Percentiles rank a stretch among this genome's conserved stretches.
Conservation (phyloP, 768 basidiomycete species). For the Ramaria sp. region DNA sequence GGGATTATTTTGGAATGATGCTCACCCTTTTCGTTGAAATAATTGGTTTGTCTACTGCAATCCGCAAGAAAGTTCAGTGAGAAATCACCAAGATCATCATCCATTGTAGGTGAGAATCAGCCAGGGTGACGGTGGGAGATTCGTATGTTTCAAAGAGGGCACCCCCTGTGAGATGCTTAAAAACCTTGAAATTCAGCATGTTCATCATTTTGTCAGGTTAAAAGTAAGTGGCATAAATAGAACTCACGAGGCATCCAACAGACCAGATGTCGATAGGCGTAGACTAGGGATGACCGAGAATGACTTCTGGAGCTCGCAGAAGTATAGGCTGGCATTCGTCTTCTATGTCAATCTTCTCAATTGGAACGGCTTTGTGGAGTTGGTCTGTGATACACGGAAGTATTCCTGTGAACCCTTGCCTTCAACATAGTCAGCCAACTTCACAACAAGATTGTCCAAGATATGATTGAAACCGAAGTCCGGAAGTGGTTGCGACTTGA, state of each 20-base stretch:
- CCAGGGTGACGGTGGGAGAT: not conserved
- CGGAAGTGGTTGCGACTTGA: conserved; percentile 19
- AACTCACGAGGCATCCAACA: not conserved
- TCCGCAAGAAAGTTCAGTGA: conserved; percentile 1
- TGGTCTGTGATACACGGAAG: no score
- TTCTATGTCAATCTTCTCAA: not conserved
- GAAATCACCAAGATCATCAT: conserved; percentile 9
- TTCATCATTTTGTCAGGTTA: not conserved
- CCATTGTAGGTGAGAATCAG: conserved; percentile 1
- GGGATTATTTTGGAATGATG: no score
- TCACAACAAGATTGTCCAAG: conserved; percentile 13
- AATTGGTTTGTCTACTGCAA: not conserved
- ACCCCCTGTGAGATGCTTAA: not conserved
- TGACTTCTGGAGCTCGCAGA: not conserved
- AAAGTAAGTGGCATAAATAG: not conserved
- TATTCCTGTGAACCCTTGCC: conserved; percentile 7
- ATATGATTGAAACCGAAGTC: conserved; percentile 11
- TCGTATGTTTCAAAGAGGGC: not conserved
- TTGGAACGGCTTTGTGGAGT: no score
- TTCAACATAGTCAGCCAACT: conserved; percentile 16
- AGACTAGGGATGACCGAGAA: not conserved
- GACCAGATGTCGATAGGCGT: not conserved
- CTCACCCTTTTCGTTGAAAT: not conserved
- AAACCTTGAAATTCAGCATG: not conserved
- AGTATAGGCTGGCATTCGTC: not conserved